Percentiles rank a stretch among this genome's conserved stretches.
Evolutionary conservation across 495 filamentous ascomycete genomes (phyloP).

Genomic region (Penicillium antarcticum): DNA sequence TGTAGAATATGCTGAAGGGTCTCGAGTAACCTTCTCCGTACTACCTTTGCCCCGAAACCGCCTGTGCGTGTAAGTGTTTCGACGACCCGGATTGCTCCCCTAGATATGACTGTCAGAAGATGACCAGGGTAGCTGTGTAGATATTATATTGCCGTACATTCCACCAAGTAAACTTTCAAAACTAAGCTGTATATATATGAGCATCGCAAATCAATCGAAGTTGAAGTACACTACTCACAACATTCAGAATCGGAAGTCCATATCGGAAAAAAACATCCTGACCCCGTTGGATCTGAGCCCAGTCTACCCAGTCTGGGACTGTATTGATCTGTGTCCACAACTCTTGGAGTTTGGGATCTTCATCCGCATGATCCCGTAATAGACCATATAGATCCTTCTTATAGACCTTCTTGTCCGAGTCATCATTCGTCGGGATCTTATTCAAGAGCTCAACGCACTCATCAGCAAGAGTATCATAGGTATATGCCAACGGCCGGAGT

Average conservation of each 20-base stretch:
- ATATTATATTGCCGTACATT: slow-evolving; percentile 20
- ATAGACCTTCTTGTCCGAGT: slow-evolving; percentile 15
- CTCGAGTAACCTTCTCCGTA: slow-evolving; percentile 67
- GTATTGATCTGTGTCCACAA: slow-evolving; percentile 69
- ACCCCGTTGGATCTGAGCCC: slow-evolving; percentile 67
- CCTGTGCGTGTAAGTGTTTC: slow-evolving; percentile 76
- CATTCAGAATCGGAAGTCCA: slow-evolving; percentile 58
- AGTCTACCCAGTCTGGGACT: slow-evolving; percentile 77
- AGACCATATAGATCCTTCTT: slow-evolving; percentile 60
- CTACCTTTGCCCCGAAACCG: slow-evolving; percentile 69
- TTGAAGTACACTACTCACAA: slow-evolving; percentile 19
- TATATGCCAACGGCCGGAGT: slow-evolving; percentile 55
- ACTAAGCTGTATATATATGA: slow-evolving; percentile 23
- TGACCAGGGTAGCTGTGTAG: not conserved
- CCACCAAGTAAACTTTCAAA: slow-evolving; percentile 42
- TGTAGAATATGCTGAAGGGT: slow-evolving; percentile 75
- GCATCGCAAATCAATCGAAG: not conserved
- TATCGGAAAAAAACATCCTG: slow-evolving; percentile 69
- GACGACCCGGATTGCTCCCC: slow-evolving; percentile 58
- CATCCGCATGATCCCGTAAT: slow-evolving; percentile 52
- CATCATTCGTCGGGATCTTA: slow-evolving; percentile 42
- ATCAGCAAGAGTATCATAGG: slow-evolving; percentile 67
- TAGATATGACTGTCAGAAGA: slow-evolving; percentile 11
- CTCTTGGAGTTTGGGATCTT: slow-evolving; percentile 53
- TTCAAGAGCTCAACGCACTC: slow-evolving; percentile 61